Evolutionary conservation across 2,329 filamentous ascomycete genomes (phyloP).

Genomic region (Pezizomycotina sp.): DNA sequence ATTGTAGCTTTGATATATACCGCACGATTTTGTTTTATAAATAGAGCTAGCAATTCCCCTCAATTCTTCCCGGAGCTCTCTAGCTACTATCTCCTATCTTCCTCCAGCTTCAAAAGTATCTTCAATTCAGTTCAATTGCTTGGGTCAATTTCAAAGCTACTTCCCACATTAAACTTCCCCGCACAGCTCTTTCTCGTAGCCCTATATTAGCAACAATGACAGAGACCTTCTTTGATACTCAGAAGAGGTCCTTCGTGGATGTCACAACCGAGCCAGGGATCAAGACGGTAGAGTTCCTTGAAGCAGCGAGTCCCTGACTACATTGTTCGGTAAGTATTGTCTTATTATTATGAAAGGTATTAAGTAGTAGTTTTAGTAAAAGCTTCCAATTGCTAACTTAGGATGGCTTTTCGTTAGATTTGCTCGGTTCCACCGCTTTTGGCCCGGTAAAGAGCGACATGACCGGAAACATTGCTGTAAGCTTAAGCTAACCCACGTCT

Average conservation of each 20-base stretch:
- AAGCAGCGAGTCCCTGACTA: slow-evolving; percentile 74
- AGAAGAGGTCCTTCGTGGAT: slow-evolving; percentile 68
- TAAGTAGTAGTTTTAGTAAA: neutral
- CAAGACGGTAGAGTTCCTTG: slow-evolving; percentile 71
- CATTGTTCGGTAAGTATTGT: slow-evolving; percentile 55
- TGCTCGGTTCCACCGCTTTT: slow-evolving; percentile 59
- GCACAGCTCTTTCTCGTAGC: neutral
- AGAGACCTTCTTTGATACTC: slow-evolving; percentile 63
- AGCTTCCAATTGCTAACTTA: slow-evolving; percentile 22
- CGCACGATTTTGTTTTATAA: too few species aligned
- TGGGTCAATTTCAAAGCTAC: too few species aligned
- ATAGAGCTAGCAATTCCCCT: too few species aligned
- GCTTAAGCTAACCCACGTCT: slow-evolving; percentile 6
- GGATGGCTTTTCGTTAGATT: slow-evolving; percentile 32
- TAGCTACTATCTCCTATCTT: too few species aligned
- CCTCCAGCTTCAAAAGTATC: too few species aligned
- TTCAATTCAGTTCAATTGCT: too few species aligned
- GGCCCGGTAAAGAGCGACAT: slow-evolving; percentile 83
- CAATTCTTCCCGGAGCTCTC: too few species aligned
- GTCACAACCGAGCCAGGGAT: slow-evolving; percentile 61
- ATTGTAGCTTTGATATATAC: too few species aligned
- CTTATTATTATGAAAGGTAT: neutral
- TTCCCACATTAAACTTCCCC: neutral
- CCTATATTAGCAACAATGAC: neutral
- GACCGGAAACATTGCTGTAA: slow-evolving; percentile 74